Percentiles rank a stretch among this genome's conserved stretches.
Evolutionary conservation across 2,329 filamentous ascomycete genomes (phyloP).

Genomic region (Myriosclerotinia duriaeana): DNA sequence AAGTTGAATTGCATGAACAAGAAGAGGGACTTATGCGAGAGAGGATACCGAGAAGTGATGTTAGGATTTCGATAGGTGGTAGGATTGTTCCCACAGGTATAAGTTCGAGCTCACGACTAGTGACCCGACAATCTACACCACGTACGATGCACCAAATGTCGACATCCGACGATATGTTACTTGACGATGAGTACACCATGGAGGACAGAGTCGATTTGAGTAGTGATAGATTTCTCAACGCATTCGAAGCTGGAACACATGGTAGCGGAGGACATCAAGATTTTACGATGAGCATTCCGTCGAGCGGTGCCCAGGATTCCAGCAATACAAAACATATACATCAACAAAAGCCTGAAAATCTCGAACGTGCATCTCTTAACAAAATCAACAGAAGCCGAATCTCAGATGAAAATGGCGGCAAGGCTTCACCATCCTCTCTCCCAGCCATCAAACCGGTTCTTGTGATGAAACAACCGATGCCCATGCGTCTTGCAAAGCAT

Average conservation of each 20-base stretch:
- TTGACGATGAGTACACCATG: slow-evolving; percentile 31
- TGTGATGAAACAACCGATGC: slow-evolving; percentile 16
- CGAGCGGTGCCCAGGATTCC: background rate
- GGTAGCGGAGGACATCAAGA: background rate
- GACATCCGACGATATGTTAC: slow-evolving; percentile 39
- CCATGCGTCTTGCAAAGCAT: slow-evolving; percentile 17
- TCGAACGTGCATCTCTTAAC: background rate
- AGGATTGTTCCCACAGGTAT: slow-evolving; percentile 32
- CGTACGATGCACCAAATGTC: slow-evolving; percentile 14
- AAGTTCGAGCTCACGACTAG: slow-evolving; percentile 33
- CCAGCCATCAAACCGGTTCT: background rate
- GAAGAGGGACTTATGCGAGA: background rate
- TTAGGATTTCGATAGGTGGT: slow-evolving; percentile 38
- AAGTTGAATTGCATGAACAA: slow-evolving; percentile 1
- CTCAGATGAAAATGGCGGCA: background rate
- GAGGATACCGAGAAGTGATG: slow-evolving; percentile 27
- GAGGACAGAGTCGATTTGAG: background rate
- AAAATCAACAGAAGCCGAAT: background rate
- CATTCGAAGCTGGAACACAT: background rate
- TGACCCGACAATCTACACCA: slow-evolving; percentile 9
- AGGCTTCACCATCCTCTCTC: background rate
- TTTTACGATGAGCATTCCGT: background rate
- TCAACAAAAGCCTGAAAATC: background rate
- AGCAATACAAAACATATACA: too few species aligned
- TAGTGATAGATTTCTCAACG: background rate